phyloP scores from a whole-genome alignment of 2,329 filamentous ascomycete genomes.

The Fusarium sp. region DNA sequence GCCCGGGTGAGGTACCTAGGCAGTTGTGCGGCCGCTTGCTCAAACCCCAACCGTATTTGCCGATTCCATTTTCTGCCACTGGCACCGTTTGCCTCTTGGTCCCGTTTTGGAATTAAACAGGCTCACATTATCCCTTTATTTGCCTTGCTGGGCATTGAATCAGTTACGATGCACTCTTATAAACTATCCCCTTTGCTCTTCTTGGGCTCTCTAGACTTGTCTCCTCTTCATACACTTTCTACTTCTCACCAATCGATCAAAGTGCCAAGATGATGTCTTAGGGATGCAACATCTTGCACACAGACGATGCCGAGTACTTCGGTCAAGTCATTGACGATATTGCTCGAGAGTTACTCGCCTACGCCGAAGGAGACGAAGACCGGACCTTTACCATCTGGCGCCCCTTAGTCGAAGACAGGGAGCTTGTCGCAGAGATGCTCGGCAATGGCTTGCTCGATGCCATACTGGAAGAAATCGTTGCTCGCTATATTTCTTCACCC shows the following conservation, averaged over 20 bases:
- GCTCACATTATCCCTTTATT: background rate
- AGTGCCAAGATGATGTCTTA: background rate
- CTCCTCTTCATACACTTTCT: background rate
- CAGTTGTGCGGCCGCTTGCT: background rate
- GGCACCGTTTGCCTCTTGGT: background rate
- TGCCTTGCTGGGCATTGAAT: background rate
- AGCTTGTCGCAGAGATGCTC: background rate
- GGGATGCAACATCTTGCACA: background rate
- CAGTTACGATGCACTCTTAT: background rate
- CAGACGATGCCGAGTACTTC: background rate
- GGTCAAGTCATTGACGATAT: background rate
- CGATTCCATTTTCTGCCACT: background rate
- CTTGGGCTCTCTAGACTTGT: background rate
- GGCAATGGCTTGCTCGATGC: background rate
- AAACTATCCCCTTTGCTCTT: background rate
- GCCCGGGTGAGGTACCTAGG: too few species aligned
- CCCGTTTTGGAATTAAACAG: background rate
- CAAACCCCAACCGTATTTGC: background rate
- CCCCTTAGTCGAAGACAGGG: background rate
- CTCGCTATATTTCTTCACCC: background rate
- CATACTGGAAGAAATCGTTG: background rate
- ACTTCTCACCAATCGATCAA: background rate
- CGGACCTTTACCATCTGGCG: background rate
- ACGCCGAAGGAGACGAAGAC: background rate
- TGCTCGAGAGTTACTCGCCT: background rate